phyloP scores from a whole-genome alignment of 495 filamentous ascomycete genomes.

The Trichoderma gamsii region DNA sequence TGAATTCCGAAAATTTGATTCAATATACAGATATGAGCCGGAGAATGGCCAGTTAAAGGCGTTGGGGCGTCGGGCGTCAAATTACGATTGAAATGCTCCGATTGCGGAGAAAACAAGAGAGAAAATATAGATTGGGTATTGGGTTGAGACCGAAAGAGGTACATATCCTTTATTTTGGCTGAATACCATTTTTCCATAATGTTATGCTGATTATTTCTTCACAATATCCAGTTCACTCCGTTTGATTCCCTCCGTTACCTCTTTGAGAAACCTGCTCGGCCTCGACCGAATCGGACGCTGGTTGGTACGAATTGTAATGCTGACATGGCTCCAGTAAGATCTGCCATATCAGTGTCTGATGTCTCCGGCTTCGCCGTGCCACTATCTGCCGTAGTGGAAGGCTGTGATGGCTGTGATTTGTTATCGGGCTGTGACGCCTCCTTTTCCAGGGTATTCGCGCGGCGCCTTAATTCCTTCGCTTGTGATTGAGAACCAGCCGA shows the following conservation, averaged over 20 bases:
- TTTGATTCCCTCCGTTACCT: slow-evolving; percentile 18
- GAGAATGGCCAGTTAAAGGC: neutral
- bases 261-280: slow-evolving; percentile 44
- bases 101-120: neutral
- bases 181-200: neutral
- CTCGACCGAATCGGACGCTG: slow-evolving; percentile 66
- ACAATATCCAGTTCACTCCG: slow-evolving; percentile 15
- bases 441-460: slow-evolving; percentile 23
- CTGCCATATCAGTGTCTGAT: slow-evolving; percentile 58
- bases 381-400: slow-evolving; percentile 18
- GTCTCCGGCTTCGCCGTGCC: slow-evolving; percentile 13
- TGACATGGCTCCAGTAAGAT: slow-evolving; percentile 74
- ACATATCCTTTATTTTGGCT: slow-evolving; percentile 13
- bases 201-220: neutral
- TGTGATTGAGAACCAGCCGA: slow-evolving; percentile 30
- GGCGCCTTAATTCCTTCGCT: slow-evolving; percentile 18
- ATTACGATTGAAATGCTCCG: neutral
- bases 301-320: slow-evolving; percentile 74
- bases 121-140: slow-evolving; percentile 16
- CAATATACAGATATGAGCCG: neutral
- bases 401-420: neutral
- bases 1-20: neutral
- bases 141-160: slow-evolving; percentile 7
- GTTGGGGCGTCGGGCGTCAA: neutral
- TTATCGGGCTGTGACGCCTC: slow-evolving; percentile 14